A percentile compares a stretch with the other conserved stretches of the same genome.
Evolutionary conservation across 2,329 filamentous ascomycete genomes (phyloP).

Genomic region (Chrysoporthe puriensis): DNA sequence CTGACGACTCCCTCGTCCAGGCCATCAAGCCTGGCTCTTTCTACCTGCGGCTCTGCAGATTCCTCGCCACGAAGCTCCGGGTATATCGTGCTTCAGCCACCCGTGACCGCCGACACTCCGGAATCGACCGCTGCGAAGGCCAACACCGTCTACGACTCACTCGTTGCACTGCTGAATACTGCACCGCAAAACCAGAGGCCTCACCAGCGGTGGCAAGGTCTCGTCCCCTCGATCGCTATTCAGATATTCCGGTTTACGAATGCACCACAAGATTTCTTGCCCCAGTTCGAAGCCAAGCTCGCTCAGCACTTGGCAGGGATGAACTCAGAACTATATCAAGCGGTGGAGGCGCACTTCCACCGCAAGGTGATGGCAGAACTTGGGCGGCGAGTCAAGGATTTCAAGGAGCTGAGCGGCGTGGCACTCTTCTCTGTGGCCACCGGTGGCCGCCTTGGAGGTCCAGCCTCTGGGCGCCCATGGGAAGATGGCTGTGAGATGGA

Average conservation of each 20-base stretch:
- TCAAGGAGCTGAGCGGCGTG: conserved; percentile 55
- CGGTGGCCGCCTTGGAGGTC: conserved; percentile 49
- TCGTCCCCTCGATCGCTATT: conserved; percentile 57
- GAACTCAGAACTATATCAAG: conserved; percentile 49
- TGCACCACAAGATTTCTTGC: conserved; percentile 51
- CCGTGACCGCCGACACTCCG: conserved; percentile 19
- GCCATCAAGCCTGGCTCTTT: conserved; percentile 57
- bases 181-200: conserved; percentile 48
- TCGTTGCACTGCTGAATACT: conserved; percentile 59
- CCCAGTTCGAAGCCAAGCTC: conserved; percentile 54
- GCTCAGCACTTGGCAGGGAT: conserved; percentile 48
- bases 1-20: conserved; percentile 49
- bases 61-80: conserved; percentile 57
- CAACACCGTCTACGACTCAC: conserved; percentile 54
- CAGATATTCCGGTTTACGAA: conserved; percentile 63
- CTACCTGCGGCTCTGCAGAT: conserved; percentile 50
- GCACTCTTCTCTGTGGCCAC: conserved; percentile 60
- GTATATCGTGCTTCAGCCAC: conserved; percentile 44
- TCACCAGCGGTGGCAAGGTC: conserved; percentile 54
- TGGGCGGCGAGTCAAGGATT: conserved; percentile 54
- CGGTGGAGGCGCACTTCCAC: conserved; percentile 55
- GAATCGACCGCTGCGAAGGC: conserved; percentile 33
- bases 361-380: conserved; percentile 53
- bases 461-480: conserved; percentile 38
- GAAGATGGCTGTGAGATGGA: conserved; percentile 37